Conservation (phyloP, 306 rosid species). For the Castanospermum australe region DNA sequence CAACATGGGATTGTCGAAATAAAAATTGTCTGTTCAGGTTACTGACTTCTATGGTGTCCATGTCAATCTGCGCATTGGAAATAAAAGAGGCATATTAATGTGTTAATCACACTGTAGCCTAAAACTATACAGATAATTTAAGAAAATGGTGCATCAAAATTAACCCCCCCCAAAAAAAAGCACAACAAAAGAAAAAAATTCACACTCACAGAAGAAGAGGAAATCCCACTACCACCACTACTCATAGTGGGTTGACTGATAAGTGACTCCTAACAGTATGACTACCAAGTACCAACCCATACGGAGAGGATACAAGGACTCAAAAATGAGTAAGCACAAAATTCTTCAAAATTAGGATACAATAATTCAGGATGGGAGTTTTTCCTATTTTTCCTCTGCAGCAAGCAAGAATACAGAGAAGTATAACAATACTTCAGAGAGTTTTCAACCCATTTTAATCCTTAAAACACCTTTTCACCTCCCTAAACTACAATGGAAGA, state of each 20-base stretch:
- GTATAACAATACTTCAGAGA: background rate
- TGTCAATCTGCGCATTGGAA: conserved; percentile 78
- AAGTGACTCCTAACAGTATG: background rate
- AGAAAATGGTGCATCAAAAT: background rate
- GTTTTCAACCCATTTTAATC: background rate
- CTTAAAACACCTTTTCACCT: background rate
- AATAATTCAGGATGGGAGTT: background rate
- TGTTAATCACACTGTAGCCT: conserved; percentile 4
- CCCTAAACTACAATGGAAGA: background rate
- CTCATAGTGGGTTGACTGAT: background rate
- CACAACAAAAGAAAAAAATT: background rate
- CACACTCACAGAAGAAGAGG: background rate
- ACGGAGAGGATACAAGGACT: background rate
- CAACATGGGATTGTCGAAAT: conserved; percentile 96
- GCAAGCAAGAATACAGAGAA: background rate
- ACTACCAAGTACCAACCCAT: background rate
- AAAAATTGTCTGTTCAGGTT: conserved; percentile 98
- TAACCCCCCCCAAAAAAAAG: too few species aligned
- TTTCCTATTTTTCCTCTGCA: background rate
- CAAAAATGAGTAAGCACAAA: background rate
- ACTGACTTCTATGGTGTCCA: conserved; percentile 99
- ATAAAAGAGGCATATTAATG: conserved; percentile 15
- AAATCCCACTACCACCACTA: background rate
- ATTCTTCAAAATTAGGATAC: background rate
- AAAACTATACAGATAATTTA: conserved; percentile 7